phyloP scores from a whole-genome alignment of 768 basidiomycete species.

The Myochromella boudieri region DNA sequence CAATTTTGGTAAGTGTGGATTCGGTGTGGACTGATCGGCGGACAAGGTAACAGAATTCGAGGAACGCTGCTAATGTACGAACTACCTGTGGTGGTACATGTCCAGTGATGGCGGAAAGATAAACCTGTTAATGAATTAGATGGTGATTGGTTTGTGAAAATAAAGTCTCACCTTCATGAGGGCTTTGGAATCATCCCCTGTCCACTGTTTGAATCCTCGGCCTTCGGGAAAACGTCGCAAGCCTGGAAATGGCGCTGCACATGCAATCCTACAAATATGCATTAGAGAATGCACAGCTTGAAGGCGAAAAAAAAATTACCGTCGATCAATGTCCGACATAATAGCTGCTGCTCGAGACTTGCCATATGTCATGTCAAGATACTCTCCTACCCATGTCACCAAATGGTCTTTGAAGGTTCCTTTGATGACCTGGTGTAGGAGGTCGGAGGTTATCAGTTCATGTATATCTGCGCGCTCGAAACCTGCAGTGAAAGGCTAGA shows the following conservation, averaged over 20 bases:
- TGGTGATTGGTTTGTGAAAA: conserved; percentile 26
- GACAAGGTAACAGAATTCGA: too few relatives aligned
- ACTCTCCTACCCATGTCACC: conserved; percentile 25
- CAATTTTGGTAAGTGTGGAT: too few relatives aligned
- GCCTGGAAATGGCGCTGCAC: conserved; percentile 2
- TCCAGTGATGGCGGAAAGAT: conserved; percentile 26
- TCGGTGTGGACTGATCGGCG: not conserved
- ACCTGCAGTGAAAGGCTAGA: conserved; percentile 11
- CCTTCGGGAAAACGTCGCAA: conserved; percentile 28
- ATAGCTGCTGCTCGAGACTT: conserved; percentile 20
- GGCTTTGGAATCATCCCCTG: conserved; percentile 29
- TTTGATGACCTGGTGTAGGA: too few relatives aligned
- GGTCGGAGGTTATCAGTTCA: too few relatives aligned
- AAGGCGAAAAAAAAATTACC: conserved; percentile 28
- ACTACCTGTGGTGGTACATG: conserved; percentile 19
- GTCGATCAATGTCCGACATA: conserved; percentile 32
- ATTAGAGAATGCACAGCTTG: too few relatives aligned
- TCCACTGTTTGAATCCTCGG: too few relatives aligned
- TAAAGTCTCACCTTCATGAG: conserved; percentile 31
- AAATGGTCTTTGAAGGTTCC: too few relatives aligned
- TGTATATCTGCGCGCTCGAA: too few relatives aligned
- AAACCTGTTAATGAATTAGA: conserved; percentile 18
- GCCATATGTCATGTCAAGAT: conserved; percentile 17
- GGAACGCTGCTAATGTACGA: too few relatives aligned
- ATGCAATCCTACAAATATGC: too few relatives aligned